Evolutionary conservation across 192 early-diverging fungal species (phyloP), one percentile per base, ranked within the genome.

Genomic region (Coemansia sp.): DNA sequence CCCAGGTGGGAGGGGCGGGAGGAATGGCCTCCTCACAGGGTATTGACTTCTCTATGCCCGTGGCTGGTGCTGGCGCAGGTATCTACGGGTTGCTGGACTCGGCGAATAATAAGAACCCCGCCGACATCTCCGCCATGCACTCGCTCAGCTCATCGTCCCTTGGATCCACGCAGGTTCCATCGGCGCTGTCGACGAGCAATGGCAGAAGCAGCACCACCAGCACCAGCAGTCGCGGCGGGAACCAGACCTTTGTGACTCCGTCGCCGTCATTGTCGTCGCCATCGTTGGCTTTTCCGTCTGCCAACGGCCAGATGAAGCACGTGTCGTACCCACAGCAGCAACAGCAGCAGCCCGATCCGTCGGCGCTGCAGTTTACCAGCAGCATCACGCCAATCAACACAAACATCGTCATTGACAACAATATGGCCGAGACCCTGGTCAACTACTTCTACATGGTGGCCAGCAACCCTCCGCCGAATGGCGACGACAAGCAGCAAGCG

Each of bases 401-500:
- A 4, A 77, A 77, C 56, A 68, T 83, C 39, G 80, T 83, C 15
- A 83, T 83, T 32, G 80, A 83, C 60, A 83, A 76, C 56, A 77
- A 83, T 53, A 83, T 83, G 80, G 80, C 80, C 0, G 80, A 83
- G 65, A 83, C 80, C 23, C 75, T 83, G 56, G 80, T 83, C 9
- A 77, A 83, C 41, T 83, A 83, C 66, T 83, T 83, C 61, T 83
- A 74, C 47, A 77, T 74, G 75, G 68, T 83, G 49, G 72, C 80
- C 16, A 83, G 67, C 70, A 76, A 75, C 44, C 73, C 26, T 26
- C 26, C 63, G 73, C 65, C 63, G 49, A 62, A 61, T 53, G 50
- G 50, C 5, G 52, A 61, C n/a, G 50, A 8, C 26, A 62, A 58
- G 56, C 56, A 38, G 10, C 56, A 58, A 11, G 2, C 50, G 23